Percentiles rank a stretch among this genome's conserved stretches.
phyloP scores from a whole-genome alignment of 305 asterid species.

The Rubia tinctorum region DNA sequence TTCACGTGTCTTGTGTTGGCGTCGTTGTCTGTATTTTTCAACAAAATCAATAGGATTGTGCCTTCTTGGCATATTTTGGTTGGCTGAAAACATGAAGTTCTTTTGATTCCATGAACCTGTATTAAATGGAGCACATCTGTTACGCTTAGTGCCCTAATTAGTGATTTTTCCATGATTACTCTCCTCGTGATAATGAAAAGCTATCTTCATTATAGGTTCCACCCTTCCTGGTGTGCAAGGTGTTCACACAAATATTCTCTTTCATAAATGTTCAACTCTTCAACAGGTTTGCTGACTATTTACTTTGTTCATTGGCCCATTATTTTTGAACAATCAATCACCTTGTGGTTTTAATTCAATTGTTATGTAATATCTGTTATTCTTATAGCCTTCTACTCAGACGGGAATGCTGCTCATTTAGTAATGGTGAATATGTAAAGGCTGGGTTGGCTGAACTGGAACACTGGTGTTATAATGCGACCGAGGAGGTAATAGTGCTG shows the following conservation, averaged over 20 bases:
- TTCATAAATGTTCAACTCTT: slow-evolving; percentile 65
- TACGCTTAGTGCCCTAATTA: not conserved
- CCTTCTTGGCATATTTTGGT: not conserved
- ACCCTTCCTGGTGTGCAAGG: slow-evolving; percentile 64
- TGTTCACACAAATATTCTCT: slow-evolving; percentile 67
- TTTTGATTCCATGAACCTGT: not conserved
- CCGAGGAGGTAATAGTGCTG: slow-evolving; percentile 46
- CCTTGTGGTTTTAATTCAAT: slow-evolving; percentile 5
- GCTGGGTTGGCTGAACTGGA: slow-evolving; percentile 67
- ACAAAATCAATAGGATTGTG: not conserved
- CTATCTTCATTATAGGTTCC: slow-evolving; percentile 39
- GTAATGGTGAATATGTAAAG: slow-evolving; percentile 68
- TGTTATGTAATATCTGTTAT: slow-evolving; percentile 2
- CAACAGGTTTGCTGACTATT: slow-evolving; percentile 43
- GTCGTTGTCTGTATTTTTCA: not conserved
- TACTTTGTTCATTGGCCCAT: slow-evolving; percentile 10
- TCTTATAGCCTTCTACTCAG: slow-evolving; percentile 48
- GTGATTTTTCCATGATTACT: not conserved
- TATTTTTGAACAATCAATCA: slow-evolving; percentile 10
- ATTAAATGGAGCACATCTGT: not conserved
- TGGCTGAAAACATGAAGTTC: not conserved
- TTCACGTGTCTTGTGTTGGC: not conserved
- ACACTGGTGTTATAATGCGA: slow-evolving; percentile 56
- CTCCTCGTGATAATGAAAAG: not conserved
- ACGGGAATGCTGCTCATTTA: slow-evolving; percentile 67